Conservation (phyloP, 2,329 filamentous ascomycete genomes). For the Moelleriella libera region DNA sequence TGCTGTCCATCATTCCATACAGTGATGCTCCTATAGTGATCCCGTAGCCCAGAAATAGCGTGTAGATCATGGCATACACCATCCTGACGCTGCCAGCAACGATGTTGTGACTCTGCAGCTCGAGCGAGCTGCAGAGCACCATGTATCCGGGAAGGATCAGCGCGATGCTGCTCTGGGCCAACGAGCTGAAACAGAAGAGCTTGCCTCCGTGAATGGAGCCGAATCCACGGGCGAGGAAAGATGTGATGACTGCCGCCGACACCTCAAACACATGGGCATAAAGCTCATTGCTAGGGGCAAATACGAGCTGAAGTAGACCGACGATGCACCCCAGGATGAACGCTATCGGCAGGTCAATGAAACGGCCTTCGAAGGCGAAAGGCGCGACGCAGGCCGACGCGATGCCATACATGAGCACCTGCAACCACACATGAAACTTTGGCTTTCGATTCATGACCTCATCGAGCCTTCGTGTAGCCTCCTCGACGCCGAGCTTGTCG, state of each 20-base stretch:
- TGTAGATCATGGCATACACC: conserved; percentile 65
- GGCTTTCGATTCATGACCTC: conserved; percentile 30
- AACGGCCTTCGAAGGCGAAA: conserved; percentile 64
- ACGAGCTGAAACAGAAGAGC: conserved; percentile 56
- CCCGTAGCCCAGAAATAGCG: conserved; percentile 59
- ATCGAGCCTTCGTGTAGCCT: conserved; percentile 49
- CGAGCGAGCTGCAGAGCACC: conserved; percentile 36
- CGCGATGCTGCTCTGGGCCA: conserved; percentile 61
- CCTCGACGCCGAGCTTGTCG: conserved; percentile 58
- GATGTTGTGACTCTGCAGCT: conserved; percentile 56
- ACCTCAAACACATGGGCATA: conserved; percentile 43
- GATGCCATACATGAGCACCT: conserved; percentile 57
- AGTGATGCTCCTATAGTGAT: conserved; percentile 56
- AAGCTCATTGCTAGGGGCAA: conserved; percentile 60
- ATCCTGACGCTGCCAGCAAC: conserved; percentile 61
- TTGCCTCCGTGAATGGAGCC: conserved; percentile 46
- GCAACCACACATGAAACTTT: conserved; percentile 36
- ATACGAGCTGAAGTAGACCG: conserved; percentile 58
- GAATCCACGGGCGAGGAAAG: conserved; percentile 54
- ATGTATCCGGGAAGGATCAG: conserved; percentile 54
- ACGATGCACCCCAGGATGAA: conserved; percentile 65
- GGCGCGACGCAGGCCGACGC: conserved; percentile 65
- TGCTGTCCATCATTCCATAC: conserved; percentile 47
- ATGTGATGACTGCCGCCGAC: conserved; percentile 46
- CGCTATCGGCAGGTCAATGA: conserved; percentile 64